Conservation (phyloP, 129 eudicot genomes). For the Pseudognaphalium luteoalbum region DNA sequence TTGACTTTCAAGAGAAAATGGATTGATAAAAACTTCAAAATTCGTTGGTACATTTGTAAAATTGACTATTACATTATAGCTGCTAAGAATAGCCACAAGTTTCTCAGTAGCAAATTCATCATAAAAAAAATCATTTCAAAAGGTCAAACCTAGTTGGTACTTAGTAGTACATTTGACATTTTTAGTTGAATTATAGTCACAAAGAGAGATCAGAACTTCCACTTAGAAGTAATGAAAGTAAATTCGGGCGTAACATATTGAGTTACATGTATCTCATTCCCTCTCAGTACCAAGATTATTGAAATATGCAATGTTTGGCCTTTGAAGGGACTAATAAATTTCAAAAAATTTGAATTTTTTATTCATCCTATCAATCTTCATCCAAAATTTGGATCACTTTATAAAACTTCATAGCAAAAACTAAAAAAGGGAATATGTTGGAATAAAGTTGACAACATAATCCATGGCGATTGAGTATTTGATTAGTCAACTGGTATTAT, state of each 20-base stretch:
- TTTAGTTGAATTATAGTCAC: background rate
- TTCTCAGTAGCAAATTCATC: no score
- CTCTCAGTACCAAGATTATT: background rate
- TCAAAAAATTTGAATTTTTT: background rate
- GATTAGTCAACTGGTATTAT: background rate
- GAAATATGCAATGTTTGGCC: background rate
- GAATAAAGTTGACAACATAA: background rate
- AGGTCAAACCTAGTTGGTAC: no score
- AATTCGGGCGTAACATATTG: background rate
- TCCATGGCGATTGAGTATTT: no score
- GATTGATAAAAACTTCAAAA: conserved; percentile 7
- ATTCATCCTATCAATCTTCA: background rate
- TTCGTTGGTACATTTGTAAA: background rate
- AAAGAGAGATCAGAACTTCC: background rate
- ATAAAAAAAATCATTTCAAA: no score
- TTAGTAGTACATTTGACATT: background rate
- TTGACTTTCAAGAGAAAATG: conserved; percentile 4
- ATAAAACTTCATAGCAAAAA: background rate
- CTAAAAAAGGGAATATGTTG: background rate
- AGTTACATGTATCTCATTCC: background rate
- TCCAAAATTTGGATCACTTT: background rate
- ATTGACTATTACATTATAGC: background rate
- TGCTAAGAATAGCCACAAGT: background rate
- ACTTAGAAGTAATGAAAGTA: background rate
- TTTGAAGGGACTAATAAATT: background rate